Evolutionary conservation across 441 rosid species (phyloP).

Genomic region (Erodium texanum): DNA sequence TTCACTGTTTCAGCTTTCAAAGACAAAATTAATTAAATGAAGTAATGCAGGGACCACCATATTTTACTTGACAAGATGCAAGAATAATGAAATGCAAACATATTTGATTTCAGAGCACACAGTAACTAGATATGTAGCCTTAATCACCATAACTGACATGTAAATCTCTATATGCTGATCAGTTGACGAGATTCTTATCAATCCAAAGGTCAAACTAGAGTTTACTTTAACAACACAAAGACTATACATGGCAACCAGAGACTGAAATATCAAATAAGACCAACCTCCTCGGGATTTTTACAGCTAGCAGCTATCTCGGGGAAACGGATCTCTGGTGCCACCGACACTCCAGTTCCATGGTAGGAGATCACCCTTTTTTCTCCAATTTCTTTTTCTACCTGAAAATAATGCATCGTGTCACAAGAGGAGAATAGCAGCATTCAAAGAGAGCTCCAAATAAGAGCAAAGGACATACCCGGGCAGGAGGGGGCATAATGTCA

Average conservation of each 20-base stretch:
- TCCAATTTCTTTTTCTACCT: constrained; percentile 96
- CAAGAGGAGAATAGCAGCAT: constrained; percentile 7
- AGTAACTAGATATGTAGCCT: not conserved
- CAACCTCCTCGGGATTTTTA: constrained; percentile 64
- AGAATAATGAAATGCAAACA: constrained; percentile 1
- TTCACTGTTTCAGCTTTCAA: not conserved
- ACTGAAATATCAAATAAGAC: constrained; percentile 12
- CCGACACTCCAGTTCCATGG: constrained; percentile 64
- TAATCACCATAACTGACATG: not conserved
- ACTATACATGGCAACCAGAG: not conserved
- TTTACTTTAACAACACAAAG: not conserved
- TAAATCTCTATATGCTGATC: too few relatives aligned
- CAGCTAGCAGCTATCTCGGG: constrained; percentile 43
- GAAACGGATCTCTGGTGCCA: constrained; percentile 51
- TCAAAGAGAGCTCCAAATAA: constrained; percentile 6
- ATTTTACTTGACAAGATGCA: not conserved
- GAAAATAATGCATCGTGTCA: constrained; percentile 20
- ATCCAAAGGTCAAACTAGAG: not conserved
- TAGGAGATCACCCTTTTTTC: constrained; percentile 67
- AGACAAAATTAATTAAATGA: not conserved
- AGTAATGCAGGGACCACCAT: not conserved
- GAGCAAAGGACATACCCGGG: constrained; percentile 35
- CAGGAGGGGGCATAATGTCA: constrained; percentile 96
- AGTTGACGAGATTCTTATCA: not conserved
- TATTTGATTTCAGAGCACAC: not conserved